Base-by-base conservation (phyloP, 1,139 yeast genomes). In the Taphrina deformans region DNA sequence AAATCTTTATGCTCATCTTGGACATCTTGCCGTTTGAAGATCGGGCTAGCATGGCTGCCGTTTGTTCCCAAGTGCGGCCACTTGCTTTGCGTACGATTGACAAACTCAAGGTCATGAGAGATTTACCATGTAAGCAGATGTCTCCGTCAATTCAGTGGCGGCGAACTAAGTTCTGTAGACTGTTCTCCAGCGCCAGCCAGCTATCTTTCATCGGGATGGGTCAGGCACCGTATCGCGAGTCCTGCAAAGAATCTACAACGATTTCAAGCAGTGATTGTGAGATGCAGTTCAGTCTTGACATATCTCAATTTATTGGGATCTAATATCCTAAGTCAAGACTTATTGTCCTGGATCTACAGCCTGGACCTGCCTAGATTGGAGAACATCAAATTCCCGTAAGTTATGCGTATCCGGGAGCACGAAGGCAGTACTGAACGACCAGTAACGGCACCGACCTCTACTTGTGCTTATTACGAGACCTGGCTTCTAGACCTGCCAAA, bases 91-190 rank as follows among this genome's bases (percentile, higher is more conserved):
- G 38, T 3, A 38, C 56, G 6, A 14, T 40, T 5, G 45, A 40
- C 10, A 59, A 59, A 33, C 56, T 59, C 55, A 59, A 59, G 63
- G 46, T 59, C 41, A 59, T 59, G 63, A 40, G 63, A 21, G 63
- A 59, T 27, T 26, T 59, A 3, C 55, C 63, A 12, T 50, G 63
- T 59, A 50, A 9, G 56, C n/a, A 2, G 44, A 2, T n/a, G 16
- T 2, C n/a, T 7, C 12, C 10, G 33, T 10, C 33, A 29, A 29
- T 29, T 6, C 6, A 29, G 33, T 6, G 33, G 10, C 9, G 33
- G 33, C 33, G 24, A 7, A 44, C 52, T 55, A 26, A 55, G 27
- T 9, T 1, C 5, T 45, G 3, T 18, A 59, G 63, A 48, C 31
- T 59, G 63, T n/a, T 41, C 63, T 1, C 63, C 63, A 2, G 63